Conservation (phyloP, 257 asterid genomes). For the Lavandula angustifolia region DNA sequence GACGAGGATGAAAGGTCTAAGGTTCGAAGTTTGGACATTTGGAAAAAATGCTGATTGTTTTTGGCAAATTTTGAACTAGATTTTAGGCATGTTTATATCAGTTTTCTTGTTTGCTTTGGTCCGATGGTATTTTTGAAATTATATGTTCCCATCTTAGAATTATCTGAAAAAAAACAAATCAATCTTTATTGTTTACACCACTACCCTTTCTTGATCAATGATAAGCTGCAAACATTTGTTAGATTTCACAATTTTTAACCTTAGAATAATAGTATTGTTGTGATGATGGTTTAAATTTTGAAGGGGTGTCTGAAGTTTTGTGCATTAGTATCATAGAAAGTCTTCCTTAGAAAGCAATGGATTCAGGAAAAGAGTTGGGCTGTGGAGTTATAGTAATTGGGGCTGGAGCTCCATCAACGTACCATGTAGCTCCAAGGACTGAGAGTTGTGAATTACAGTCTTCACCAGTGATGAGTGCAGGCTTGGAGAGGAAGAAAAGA, state of each 20-base stretch:
- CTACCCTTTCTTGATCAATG: slow-evolving; percentile 18
- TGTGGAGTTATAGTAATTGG: slow-evolving; percentile 57
- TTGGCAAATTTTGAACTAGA: neutral
- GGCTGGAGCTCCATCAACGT: slow-evolving; percentile 61
- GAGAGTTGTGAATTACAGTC: slow-evolving; percentile 42
- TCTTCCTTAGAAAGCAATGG: slow-evolving; percentile 47
- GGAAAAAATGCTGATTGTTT: slow-evolving; percentile 18
- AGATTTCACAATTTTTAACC: slow-evolving; percentile 3
- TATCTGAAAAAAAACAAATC: neutral
- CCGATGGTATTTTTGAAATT: slow-evolving; percentile 7
- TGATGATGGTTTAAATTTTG: slow-evolving; percentile 15
- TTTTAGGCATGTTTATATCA: slow-evolving; percentile 17
- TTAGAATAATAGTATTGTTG: neutral
- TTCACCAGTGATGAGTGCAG: slow-evolving; percentile 33
- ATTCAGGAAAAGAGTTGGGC: slow-evolving; percentile 55
- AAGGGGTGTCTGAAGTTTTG: slow-evolving; percentile 20
- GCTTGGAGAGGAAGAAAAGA: slow-evolving; percentile 78
- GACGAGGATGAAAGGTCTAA: slow-evolving; percentile 11
- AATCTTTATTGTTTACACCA: neutral
- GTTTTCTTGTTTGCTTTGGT: neutral
- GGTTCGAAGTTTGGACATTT: slow-evolving; percentile 6
- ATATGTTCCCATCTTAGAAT: neutral
- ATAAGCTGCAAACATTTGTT: neutral
- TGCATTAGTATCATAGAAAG: slow-evolving; percentile 8
- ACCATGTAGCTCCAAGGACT: slow-evolving; percentile 56